These are phyloP conservation scores for Beauveria rudraprayagi DNA, from an alignment of 2,329 filamentous ascomycete genomes.

Conservation along the genomic window DNA sequence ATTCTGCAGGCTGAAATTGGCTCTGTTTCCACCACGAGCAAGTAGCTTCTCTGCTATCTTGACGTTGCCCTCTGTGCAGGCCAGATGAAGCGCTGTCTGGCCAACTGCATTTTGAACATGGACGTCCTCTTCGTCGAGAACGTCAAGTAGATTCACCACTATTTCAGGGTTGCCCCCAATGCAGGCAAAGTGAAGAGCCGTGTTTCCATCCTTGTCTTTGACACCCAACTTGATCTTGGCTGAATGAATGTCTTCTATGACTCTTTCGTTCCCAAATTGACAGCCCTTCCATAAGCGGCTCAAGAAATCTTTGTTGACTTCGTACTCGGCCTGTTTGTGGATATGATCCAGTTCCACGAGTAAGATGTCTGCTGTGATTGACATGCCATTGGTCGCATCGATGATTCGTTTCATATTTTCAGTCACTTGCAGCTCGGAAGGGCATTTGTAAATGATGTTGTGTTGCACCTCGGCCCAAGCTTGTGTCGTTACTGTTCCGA, in stretches of 20 bases:
- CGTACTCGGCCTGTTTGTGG: not conserved
- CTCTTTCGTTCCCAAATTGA: not conserved
- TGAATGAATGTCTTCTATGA: not conserved
- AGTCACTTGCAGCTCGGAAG: too few relatives aligned
- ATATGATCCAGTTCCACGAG: not conserved
- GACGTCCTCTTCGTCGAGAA: not conserved
- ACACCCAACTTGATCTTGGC: too few relatives aligned
- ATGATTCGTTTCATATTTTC: too few relatives aligned
- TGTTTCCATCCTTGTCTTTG: not conserved
- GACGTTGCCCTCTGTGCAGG: not conserved
- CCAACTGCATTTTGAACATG: not conserved
- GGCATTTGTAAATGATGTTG: too few relatives aligned
- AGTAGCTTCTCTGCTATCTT: too few relatives aligned
- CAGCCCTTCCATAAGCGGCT: not conserved
- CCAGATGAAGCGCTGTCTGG: not conserved
- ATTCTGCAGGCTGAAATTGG: too few relatives aligned
- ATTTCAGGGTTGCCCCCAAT: not conserved
- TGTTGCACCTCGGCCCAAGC: not conserved
- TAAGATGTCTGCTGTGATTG: not conserved
- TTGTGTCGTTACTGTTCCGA: not conserved
- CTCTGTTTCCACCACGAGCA: too few relatives aligned
- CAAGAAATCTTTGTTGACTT: not conserved
- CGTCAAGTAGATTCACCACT: not conserved
- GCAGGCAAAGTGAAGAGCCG: not conserved
- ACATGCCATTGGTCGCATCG: too few relatives aligned